Evolutionary conservation across 768 basidiomycete species (phyloP).

Genomic region (Russula foetens): DNA sequence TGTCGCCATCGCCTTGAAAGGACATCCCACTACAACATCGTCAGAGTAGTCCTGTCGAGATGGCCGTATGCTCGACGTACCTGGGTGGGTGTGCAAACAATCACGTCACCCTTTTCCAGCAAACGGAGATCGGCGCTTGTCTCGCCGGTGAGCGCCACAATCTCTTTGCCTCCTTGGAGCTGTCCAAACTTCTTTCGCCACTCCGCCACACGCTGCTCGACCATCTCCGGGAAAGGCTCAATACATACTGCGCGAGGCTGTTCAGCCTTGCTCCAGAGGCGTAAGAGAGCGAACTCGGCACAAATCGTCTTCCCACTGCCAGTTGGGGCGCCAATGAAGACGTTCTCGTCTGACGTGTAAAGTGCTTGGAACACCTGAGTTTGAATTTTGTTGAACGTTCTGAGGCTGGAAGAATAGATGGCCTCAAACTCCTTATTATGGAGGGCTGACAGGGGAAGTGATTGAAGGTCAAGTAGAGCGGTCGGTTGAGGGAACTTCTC

Average conservation of each 20-base stretch:
- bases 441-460: slow-evolving; percentile 81
- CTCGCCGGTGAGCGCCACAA: slow-evolving; percentile 91
- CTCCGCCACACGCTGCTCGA: slow-evolving; percentile 80
- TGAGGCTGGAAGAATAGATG: slow-evolving; percentile 73
- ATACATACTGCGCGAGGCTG: slow-evolving; percentile 85
- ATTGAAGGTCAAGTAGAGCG: slow-evolving; percentile 85
- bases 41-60: neutral
- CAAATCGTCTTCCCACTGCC: slow-evolving; percentile 97
- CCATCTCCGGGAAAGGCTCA: slow-evolving; percentile 97
- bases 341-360: slow-evolving; percentile 93
- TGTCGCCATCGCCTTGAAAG: slow-evolving; percentile 94
- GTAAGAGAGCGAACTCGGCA: slow-evolving; percentile 90
- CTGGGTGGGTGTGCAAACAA: slow-evolving; percentile 90
- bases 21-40: slow-evolving; percentile 73
- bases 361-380: slow-evolving; percentile 98
- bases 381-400: slow-evolving; percentile 96
- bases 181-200: slow-evolving; percentile 80
- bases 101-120: slow-evolving; percentile 85
- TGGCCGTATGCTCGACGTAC: slow-evolving; percentile 34
- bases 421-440: slow-evolving; percentile 91
- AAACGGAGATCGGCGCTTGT: slow-evolving; percentile 85
- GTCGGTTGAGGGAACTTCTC: slow-evolving; percentile 95
- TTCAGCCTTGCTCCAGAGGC: slow-evolving; percentile 89
- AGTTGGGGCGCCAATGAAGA: slow-evolving; percentile 94
- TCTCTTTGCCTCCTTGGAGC: slow-evolving; percentile 88